Percentiles rank a stretch among this genome's conserved stretches.
These are phyloP conservation scores for Musa itinerans DNA, from an alignment of 176 grass and related monocot species.

Conservation along the genomic window DNA sequence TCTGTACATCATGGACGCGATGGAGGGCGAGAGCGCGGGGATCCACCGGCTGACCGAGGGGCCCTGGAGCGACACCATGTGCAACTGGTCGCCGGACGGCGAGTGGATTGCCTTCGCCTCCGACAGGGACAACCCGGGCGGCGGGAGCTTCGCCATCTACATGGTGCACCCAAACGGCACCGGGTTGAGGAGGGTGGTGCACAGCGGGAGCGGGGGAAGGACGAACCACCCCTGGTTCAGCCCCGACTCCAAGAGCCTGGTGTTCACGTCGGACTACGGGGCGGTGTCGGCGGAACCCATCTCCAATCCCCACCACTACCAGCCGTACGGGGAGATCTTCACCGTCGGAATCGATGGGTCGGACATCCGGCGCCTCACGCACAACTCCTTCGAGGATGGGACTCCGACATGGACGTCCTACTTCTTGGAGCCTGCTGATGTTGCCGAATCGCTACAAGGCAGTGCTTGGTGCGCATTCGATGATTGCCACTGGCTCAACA, in stretches of 20 bases:
- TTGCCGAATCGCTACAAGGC: slow-evolving; percentile 47
- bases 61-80: slow-evolving; percentile 84
- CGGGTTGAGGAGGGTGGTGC: slow-evolving; percentile 52
- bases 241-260: slow-evolving; percentile 66
- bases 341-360: slow-evolving; percentile 63
- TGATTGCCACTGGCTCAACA: slow-evolving; percentile 79
- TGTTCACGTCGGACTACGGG: slow-evolving; percentile 78
- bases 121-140: slow-evolving; percentile 54
- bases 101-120: slow-evolving; percentile 96
- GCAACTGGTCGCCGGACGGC: slow-evolving; percentile 85
- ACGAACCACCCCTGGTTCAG: slow-evolving; percentile 80
- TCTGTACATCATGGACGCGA: slow-evolving; percentile 73
- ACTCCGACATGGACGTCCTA: slow-evolving; percentile 63
- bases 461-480: slow-evolving; percentile 39
- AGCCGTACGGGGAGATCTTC: slow-evolving; percentile 88
- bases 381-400: slow-evolving; percentile 91
- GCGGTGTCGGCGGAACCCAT: slow-evolving; percentile 81
- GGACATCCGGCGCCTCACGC: slow-evolving; percentile 45
- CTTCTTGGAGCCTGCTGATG: slow-evolving; percentile 41
- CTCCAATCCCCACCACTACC: slow-evolving; percentile 78
- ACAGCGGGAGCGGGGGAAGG: slow-evolving; percentile 55
- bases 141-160: slow-evolving; percentile 71
- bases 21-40: slow-evolving; percentile 50
- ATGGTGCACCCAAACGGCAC: slow-evolving; percentile 80
- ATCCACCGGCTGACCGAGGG: slow-evolving; percentile 59